Evolutionary conservation across 495 filamentous ascomycete species (phyloP), one percentile per base, ranked within the genome.

Genomic region (Lasiosphaeria miniovina): DNA sequence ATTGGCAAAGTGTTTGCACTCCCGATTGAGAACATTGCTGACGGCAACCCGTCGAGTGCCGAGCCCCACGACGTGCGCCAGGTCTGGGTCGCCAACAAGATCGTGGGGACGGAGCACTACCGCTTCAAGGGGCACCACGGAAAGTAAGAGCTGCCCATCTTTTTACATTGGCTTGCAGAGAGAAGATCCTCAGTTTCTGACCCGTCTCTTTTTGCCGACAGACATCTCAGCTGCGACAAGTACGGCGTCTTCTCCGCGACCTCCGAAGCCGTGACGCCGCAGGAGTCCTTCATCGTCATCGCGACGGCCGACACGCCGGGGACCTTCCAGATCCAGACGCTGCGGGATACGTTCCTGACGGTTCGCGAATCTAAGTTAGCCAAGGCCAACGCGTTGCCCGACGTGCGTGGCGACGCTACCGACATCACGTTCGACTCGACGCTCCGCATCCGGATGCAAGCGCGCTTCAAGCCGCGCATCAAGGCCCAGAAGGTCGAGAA

Each of bases 11-110:
- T 97, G 9, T 98, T 94, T 67, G 80, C 89, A 2, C 86, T 86
- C 57, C 74, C 79, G 32, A 75, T 98, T 41, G 90, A 93, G 76
- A 95, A 96, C 68, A 85, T 96, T 31, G 75, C 93, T 48, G 90
- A 94, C 55, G 85, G 80, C 24, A 86, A 93, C 74, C 84, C 89
- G 4, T 60, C 76, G 14, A 95, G 85, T 4, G 91, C 93, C 36
- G 94, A 97, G 73, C 94, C 94, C 50, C 91, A 96, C 66, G 90
- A 96, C 72, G 90, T 98, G 24, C 79, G 93, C 61, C 92, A 97
- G 75, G 94, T 98, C 17, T 98, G 92, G 92, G 82, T 97, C 56
- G 93, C 90, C 55, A 96, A 89, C 62, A 79, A 80, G 59, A 87
- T 96, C 15, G 87, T 90, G 4, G 94, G 94, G 4, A 90, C 86